phyloP scores from a whole-genome alignment of 2,329 filamentous ascomycete species.

The Alternaria viburni region DNA sequence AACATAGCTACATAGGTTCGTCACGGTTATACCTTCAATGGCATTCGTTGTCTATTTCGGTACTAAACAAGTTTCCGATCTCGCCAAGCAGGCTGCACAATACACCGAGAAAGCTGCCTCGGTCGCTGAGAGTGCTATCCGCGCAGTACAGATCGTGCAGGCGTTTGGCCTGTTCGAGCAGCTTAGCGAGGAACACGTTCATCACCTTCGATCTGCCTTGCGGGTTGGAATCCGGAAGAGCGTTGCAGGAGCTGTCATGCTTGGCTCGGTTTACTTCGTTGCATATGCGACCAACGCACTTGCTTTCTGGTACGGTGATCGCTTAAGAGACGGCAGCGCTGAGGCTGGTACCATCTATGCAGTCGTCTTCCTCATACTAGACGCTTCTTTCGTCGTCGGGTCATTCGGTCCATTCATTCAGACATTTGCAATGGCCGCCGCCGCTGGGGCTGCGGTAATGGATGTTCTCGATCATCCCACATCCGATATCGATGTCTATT shows the following conservation, averaged over 20 bases:
- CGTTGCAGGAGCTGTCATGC: slow-evolving; percentile 49
- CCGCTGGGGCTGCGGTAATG: slow-evolving; percentile 56
- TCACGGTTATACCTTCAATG: slow-evolving; percentile 58
- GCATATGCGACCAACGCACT: slow-evolving; percentile 55
- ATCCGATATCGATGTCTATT: slow-evolving; percentile 49
- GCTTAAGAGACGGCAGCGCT: slow-evolving; percentile 31
- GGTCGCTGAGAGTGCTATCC: slow-evolving; percentile 55
- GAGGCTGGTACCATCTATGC: slow-evolving; percentile 64
- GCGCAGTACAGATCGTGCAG: slow-evolving; percentile 56
- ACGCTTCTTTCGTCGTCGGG: slow-evolving; percentile 68
- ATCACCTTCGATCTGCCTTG: slow-evolving; percentile 43
- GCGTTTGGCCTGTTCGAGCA: slow-evolving; percentile 54
- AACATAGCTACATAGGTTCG: slow-evolving; percentile 33
- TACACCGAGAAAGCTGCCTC: slow-evolving; percentile 52
- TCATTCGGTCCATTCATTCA: slow-evolving; percentile 68
- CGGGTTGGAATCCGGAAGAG: slow-evolving; percentile 51
- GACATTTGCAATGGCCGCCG: slow-evolving; percentile 60
- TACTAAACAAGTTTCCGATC: slow-evolving; percentile 50
- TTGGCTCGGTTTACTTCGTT: slow-evolving; percentile 54
- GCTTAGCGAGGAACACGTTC: slow-evolving; percentile 48
- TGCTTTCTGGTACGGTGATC: slow-evolving; percentile 54
- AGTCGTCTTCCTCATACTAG: slow-evolving; percentile 68
- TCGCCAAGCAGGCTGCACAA: slow-evolving; percentile 47
- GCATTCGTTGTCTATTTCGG: slow-evolving; percentile 51
- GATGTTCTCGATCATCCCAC: slow-evolving; percentile 52